phyloP scores from a whole-genome alignment of 163 green algal genomes.

The Smithsoniella earleae region DNA sequence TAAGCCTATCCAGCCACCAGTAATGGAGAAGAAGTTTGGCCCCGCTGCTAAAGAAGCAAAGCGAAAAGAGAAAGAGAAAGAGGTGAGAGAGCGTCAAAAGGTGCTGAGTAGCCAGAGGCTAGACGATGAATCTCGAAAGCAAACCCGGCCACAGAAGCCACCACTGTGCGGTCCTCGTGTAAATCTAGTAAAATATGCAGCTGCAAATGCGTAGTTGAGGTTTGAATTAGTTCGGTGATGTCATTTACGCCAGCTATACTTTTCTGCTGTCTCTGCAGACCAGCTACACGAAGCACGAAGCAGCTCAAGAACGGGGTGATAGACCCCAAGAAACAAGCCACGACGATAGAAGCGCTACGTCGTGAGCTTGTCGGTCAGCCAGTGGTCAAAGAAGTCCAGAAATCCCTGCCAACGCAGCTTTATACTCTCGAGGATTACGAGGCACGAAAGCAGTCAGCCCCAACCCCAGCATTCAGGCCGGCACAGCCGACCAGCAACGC shows the following conservation, averaged over 20 bases:
- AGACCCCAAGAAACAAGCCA: slow-evolving; percentile 26
- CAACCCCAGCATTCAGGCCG: slow-evolving; percentile 2
- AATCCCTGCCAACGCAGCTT: not conserved
- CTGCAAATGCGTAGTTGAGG: no score
- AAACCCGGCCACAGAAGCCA: not conserved
- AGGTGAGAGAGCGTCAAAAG: not conserved
- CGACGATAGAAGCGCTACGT: not conserved
- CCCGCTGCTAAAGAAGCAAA: slow-evolving; percentile 16
- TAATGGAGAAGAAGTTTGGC: slow-evolving; percentile 18
- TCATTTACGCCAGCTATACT: not conserved
- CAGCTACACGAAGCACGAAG: not conserved
- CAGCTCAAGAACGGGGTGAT: not conserved
- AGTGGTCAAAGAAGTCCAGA: not conserved
- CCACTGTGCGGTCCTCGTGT: no score
- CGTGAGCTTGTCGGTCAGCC: slow-evolving; percentile 8
- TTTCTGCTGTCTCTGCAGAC: no score
- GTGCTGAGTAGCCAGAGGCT: not conserved
- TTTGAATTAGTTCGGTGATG: not conserved
- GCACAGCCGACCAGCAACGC: slow-evolving; percentile 19
- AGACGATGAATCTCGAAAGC: slow-evolving; percentile 17
- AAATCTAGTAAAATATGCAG: no score
- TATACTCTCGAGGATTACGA: slow-evolving; percentile 28
- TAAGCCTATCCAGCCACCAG: no score
- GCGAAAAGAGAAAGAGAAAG: not conserved
- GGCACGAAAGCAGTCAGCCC: slow-evolving; percentile 11